Conservation (phyloP, 495 filamentous ascomycete genomes). For the Tuber calosporum region DNA sequence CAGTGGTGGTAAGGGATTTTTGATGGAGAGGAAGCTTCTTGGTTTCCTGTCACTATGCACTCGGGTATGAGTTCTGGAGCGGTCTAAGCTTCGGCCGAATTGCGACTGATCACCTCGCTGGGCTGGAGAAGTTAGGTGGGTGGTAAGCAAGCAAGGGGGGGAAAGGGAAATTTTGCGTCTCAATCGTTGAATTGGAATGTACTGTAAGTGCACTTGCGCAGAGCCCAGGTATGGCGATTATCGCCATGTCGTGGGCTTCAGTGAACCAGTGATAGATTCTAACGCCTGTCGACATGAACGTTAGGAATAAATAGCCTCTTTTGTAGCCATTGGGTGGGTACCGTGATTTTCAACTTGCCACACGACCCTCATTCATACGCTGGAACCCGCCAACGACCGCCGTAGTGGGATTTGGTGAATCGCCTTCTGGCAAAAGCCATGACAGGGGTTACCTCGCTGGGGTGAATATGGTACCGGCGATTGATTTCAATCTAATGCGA, state of each 20-base stretch:
- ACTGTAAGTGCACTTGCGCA: not conserved
- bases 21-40: not conserved
- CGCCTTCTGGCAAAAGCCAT: not conserved
- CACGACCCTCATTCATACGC: not conserved
- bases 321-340: not conserved
- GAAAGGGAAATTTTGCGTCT: not conserved
- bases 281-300: not conserved
- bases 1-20: not conserved
- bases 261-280: not conserved
- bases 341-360: not conserved
- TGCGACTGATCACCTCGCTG: not conserved
- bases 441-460: not conserved
- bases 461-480: not conserved
- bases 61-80: not conserved
- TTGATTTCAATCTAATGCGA: not conserved
- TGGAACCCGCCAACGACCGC: not conserved
- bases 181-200: not conserved
- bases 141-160: not conserved
- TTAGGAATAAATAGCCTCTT: not conserved
- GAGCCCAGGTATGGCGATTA: not conserved
- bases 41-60: not conserved
- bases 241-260: not conserved
- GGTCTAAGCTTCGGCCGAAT: not conserved
- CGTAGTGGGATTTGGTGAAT: not conserved
- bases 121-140: not conserved